Evolutionary conservation across 1,139 yeast genomes (phyloP).

Genomic region (Geotrichum klebahnii): DNA sequence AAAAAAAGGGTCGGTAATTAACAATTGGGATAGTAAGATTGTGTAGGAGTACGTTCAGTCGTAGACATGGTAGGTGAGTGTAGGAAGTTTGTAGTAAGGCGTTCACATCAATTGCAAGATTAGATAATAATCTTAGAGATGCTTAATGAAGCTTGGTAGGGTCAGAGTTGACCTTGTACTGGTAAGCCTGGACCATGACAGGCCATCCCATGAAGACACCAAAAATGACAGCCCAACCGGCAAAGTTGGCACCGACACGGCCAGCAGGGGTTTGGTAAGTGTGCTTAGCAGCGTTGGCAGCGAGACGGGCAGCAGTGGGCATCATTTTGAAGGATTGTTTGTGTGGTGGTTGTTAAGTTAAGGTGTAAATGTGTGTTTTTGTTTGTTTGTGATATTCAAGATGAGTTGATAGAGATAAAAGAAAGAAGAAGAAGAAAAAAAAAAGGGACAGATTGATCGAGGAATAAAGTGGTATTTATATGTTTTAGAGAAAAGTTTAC

Average conservation of each 20-base stretch:
- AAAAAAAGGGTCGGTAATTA: too few relatives aligned
- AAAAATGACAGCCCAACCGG: constrained; percentile 12
- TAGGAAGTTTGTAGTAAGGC: too few relatives aligned
- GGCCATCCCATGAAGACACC: constrained; percentile 20
- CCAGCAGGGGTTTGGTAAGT: constrained; percentile 5
- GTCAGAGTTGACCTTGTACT: constrained; percentile 9
- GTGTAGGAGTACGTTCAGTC: too few relatives aligned
- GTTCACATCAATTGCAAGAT: too few relatives aligned
- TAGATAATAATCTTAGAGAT: neutral
- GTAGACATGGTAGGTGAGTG: too few relatives aligned
- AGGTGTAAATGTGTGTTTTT: neutral
- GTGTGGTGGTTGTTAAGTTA: neutral
- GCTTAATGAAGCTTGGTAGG: neutral
- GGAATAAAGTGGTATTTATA: neutral
- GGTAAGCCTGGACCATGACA: constrained; percentile 1
- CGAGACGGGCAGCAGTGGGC: constrained; percentile 16
- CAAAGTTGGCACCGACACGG: constrained; percentile 15
- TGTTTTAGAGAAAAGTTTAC: too few relatives aligned
- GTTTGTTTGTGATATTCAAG: neutral
- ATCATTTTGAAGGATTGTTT: constrained; percentile 6
- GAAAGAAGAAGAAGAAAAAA: neutral
- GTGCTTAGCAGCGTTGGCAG: constrained; percentile 3
- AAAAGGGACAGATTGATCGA: neutral
- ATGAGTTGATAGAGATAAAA: neutral
- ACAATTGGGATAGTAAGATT: too few relatives aligned